phyloP scores from a whole-genome alignment of 768 basidiomycete genomes.

The Amanita subjunquillea region DNA sequence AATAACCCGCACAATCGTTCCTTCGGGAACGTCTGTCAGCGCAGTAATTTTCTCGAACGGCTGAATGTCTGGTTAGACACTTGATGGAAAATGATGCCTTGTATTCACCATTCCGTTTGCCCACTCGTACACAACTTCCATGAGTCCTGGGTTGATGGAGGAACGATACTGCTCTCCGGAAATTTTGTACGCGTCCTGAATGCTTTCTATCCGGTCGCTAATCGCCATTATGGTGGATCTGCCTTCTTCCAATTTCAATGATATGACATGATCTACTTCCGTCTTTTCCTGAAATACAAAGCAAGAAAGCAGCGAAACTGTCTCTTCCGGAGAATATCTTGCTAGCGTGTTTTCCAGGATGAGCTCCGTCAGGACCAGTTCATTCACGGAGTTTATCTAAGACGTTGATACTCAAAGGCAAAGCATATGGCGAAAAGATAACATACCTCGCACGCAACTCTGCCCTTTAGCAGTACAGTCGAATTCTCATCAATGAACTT shows the following conservation, averaged over 20 bases:
- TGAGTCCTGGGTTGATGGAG: conserved; percentile 80
- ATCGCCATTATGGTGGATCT: conserved; percentile 69
- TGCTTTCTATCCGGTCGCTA: conserved; percentile 63
- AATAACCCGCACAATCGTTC: conserved; percentile 94
- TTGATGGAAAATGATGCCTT: neutral
- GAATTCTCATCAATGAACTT: conserved; percentile 94
- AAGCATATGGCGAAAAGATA: neutral
- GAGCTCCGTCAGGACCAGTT: conserved; percentile 91
- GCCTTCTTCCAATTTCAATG: conserved; percentile 72
- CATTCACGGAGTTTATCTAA: conserved; percentile 97
- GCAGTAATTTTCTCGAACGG: conserved; percentile 92
- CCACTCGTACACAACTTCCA: conserved; percentile 99
- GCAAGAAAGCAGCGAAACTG: conserved; percentile 89
- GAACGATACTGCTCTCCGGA: conserved; percentile 68
- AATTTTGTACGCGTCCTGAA: conserved; percentile 78
- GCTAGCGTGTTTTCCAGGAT: conserved; percentile 94
- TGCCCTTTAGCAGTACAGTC: conserved; percentile 90
- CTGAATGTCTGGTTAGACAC: conserved; percentile 27
- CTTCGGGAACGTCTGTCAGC: conserved; percentile 92
- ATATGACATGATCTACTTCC: conserved; percentile 75
- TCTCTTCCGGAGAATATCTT: conserved; percentile 87
- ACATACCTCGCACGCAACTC: conserved; percentile 93
- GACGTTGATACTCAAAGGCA: conserved; percentile 2
- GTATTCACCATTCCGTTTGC: conserved; percentile 88
- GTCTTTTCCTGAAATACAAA: conserved; percentile 99